Conservation (phyloP, 495 filamentous ascomycete species). For the Viridothelium virens region DNA sequence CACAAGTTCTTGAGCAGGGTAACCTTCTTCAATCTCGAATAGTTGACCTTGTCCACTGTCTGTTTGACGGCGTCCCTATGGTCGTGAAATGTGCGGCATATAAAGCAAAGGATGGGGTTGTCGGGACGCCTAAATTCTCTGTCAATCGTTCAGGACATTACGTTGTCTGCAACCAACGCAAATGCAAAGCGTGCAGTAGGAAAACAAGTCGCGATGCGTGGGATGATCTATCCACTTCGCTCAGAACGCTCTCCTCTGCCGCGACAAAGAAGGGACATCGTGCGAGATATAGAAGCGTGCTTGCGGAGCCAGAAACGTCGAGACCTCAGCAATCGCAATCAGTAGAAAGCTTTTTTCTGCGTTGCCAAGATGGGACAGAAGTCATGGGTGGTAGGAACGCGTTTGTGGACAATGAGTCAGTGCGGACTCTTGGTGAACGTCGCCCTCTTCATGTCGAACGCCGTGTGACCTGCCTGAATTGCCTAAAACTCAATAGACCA, state of each 20-base stretch:
- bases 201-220: too few species aligned
- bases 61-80: neutral
- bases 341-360: neutral
- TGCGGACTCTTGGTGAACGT: neutral
- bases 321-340: neutral
- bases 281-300: neutral
- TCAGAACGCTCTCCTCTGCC: neutral
- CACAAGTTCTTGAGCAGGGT: neutral
- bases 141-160: neutral
- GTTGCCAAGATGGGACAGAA: neutral
- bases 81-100: neutral
- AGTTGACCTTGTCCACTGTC: neutral
- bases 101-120: neutral
- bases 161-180: neutral
- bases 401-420: neutral
- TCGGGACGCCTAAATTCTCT: neutral
- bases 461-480: neutral
- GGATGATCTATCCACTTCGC: neutral
- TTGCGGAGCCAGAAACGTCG: neutral
- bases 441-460: neutral
- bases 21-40: neutral
- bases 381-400: neutral
- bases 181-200: neutral
- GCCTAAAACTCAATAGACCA: neutral
- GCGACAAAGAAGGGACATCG: neutral